Base-by-base conservation (phyloP, 345 rosid genomes). In the Boechera divaricarpa region DNA sequence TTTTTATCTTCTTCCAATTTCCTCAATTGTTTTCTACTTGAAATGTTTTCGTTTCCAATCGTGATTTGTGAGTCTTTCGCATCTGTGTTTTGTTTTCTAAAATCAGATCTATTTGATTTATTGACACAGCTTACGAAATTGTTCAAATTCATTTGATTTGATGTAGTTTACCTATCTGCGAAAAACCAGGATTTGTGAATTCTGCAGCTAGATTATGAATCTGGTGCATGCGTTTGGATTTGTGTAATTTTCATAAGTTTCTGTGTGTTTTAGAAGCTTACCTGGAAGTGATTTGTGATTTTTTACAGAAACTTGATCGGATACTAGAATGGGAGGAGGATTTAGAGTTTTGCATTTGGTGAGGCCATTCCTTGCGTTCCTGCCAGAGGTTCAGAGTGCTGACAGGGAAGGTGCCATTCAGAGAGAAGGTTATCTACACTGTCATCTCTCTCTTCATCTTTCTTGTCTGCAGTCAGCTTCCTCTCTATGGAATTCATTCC, bases 381-480 rank as follows among this genome's bases (percentile, higher is more conserved):
- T 89, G 44, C 89, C 88, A 0, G 90, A 87, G 74, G 91, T 89
- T 15, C 94, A 89, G 83, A 83, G 81, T 72, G 84, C 94, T 57
- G 87, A 89, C 59, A 81, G 91, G 91, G 75, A 87, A 87, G 72
- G 77, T 87, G 61, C 91, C 94, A 6, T 89, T 89, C 77, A 79
- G 91, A 64, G 88, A 87, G 83, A 89, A 87, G 80, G 90, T 87
- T 47, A 78, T 87, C 77, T 81, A 87, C 86, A 76, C 88, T 35
- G 81, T 86, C 24, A 63, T 87, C 81, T 82, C 94, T 32, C 81
- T 87, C 44, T 86, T 89, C 83, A 83, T 86, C 77, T 87, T 87
- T 52, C 82, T 87, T 10, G 90, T 87, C 54, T 87, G 90, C 87
- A 87, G 91, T 67, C 94, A 89, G 83, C 88, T 89, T 38, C 94